Conservation (phyloP, 2,329 filamentous ascomycete genomes). For the Cadophora malorum region DNA sequence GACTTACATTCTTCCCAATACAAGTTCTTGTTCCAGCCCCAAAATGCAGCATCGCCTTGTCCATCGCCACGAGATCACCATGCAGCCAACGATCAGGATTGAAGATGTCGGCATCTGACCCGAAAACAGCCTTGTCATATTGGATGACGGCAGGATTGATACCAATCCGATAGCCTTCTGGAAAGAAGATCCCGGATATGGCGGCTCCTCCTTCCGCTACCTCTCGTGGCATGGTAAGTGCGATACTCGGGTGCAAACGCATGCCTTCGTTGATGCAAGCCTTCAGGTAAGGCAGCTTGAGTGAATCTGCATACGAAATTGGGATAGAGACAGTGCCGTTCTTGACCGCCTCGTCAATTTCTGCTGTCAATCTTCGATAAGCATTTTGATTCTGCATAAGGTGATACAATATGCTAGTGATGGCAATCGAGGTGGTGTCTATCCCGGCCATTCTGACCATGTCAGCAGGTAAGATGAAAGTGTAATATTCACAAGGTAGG, state of each 20-base stretch:
- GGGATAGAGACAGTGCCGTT: background rate
- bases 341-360: background rate
- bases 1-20: background rate
- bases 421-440: background rate
- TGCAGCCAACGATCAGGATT: background rate
- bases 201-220: background rate
- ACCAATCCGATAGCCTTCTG: background rate
- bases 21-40: background rate
- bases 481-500: background rate
- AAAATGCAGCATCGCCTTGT: background rate
- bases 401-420: background rate
- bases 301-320: background rate
- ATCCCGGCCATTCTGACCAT: background rate
- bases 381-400: background rate
- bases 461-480: background rate
- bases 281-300: background rate
- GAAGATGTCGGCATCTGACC: background rate
- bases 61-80: background rate
- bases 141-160: background rate
- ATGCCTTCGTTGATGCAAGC: conserved; percentile 2
- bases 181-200: background rate
- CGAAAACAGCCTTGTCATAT: background rate
- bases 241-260: background rate
- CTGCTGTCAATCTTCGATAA: background rate
- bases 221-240: background rate